Percentiles rank a stretch among this genome's conserved stretches.
Conservation (phyloP, 345 rosid genomes). For the Viola odorata region DNA sequence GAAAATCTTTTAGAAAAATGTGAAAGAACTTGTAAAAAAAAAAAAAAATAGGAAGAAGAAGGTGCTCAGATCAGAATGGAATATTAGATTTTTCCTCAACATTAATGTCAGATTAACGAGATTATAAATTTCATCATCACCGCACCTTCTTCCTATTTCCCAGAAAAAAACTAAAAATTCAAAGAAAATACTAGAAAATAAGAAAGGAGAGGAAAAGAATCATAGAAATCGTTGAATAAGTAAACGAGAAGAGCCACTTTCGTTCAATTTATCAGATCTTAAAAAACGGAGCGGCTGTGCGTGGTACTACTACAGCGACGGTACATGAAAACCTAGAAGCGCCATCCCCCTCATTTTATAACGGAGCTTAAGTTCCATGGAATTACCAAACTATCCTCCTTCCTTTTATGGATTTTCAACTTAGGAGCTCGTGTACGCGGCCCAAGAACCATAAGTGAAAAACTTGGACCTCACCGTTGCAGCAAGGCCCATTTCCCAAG, state of each 20-base stretch:
- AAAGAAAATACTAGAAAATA: background rate
- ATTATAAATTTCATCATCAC: conserved; percentile 25
- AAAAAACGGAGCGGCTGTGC: no score
- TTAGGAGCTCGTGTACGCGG: no score
- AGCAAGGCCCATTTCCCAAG: no score
- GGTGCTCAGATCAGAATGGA: conserved; percentile 35
- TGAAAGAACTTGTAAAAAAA: background rate
- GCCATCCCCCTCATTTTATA: background rate
- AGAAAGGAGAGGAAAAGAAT: background rate
- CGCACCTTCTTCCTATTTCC: conserved; percentile 12
- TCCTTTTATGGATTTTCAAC: no score
- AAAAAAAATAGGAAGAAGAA: background rate
- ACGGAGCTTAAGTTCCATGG: background rate
- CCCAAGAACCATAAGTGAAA: no score
- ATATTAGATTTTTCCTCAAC: conserved; percentile 22
- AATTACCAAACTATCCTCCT: no score
- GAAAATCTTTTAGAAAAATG: background rate
- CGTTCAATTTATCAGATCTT: no score
- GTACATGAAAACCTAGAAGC: no score
- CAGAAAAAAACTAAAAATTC: background rate
- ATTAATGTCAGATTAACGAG: conserved; percentile 31
- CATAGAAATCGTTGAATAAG: background rate
- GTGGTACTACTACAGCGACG: no score
- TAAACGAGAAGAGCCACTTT: background rate
- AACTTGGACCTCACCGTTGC: no score